A percentile compares a stretch with the other conserved stretches of the same genome.
Evolutionary conservation across 306 rosid genomes (phyloP).

Genomic region (Purshia tridentata): DNA sequence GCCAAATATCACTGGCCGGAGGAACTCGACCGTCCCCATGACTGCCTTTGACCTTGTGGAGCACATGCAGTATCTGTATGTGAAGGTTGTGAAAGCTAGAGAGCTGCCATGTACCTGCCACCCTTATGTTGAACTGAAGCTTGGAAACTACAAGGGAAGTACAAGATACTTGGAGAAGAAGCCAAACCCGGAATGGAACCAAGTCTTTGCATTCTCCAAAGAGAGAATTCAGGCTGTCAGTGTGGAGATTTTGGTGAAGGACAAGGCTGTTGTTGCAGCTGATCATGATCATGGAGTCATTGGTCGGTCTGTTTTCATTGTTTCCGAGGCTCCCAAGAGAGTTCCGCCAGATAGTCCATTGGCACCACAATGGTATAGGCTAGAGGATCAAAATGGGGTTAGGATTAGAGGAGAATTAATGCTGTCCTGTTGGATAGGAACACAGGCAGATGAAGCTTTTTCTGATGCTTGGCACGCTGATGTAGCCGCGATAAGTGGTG

Average conservation of each 20-base stretch:
- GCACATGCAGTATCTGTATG: conserved; percentile 26
- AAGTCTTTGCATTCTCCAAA: conserved; percentile 17
- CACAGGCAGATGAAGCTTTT: conserved; percentile 24
- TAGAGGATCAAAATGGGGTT: conserved; percentile 1
- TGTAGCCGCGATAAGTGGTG: conserved; percentile 8
- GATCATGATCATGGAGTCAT: neutral
- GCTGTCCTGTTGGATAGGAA: conserved; percentile 19
- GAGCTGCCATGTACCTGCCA: neutral
- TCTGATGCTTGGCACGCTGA: conserved; percentile 24
- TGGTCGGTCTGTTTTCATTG: conserved; percentile 8
- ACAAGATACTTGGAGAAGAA: neutral
- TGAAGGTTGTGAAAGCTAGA: conserved; percentile 28
- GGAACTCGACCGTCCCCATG: conserved; percentile 5
- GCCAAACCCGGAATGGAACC: conserved; percentile 18
- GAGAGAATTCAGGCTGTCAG: conserved; percentile 3
- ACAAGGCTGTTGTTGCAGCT: conserved; percentile 1
- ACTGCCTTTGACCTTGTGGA: conserved; percentile 28
- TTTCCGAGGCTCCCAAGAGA: conserved; percentile 3
- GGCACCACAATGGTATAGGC: conserved; percentile 21
- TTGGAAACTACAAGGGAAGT: conserved; percentile 17
- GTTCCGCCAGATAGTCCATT: conserved; percentile 23
- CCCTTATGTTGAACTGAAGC: conserved; percentile 17
- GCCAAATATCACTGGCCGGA: conserved; percentile 24
- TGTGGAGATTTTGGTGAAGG: conserved; percentile 17
- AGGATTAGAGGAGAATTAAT: conserved; percentile 14